Evolutionary conservation across 192 early-diverging fungal genomes (phyloP), one percentile per base, ranked within the genome.

Genomic region (Coemansia sp.): DNA sequence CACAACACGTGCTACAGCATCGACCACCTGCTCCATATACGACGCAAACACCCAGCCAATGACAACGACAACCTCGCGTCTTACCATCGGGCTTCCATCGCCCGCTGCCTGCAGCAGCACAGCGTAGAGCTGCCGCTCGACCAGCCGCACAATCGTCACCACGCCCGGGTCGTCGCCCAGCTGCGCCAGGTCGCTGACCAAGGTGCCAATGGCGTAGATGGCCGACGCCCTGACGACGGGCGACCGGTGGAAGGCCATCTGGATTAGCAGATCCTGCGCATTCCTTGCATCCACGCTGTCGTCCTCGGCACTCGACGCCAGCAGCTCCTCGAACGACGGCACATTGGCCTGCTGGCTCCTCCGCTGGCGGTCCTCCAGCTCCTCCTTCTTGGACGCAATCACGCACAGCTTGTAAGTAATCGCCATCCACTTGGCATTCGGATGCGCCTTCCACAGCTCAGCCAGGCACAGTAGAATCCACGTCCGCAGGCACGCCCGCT

Each of bases 381-480:
- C 66, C 43, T 80, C 67, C 63, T 69, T 60, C 64, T 76, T 76
- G 65, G 55, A 93, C 87, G 22, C 94, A 89, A 39, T 95, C 89
- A 43, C 97, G 87, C 44, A 98, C 92, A 70, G 68, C 62, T 68
- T 73, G 72, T 80, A 80, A 31, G 78, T 85, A 70, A 85, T 68
- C 12, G 83, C 83, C 78, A 85, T 80, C 83, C 83, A 85, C 70
- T 85, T 85, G 47, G 79, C 75, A 27, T 85, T 91, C 40, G 90
- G 85, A 68, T 91, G 90, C 66, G 86, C 85, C 73, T 88, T 89
- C 92, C 96, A 95, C 31, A 95, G 80, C 80, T 97, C 91, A 5
- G 90, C 90, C 43, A 97, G 78, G 74, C 93, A 94, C 16, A 99
- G 78, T 66, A 94, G 90, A 0, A 92, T 85, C 97, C 97, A 99